These are phyloP conservation scores for Russula emetica DNA, from an alignment of 768 basidiomycete genomes.

Conservation along the genomic window DNA sequence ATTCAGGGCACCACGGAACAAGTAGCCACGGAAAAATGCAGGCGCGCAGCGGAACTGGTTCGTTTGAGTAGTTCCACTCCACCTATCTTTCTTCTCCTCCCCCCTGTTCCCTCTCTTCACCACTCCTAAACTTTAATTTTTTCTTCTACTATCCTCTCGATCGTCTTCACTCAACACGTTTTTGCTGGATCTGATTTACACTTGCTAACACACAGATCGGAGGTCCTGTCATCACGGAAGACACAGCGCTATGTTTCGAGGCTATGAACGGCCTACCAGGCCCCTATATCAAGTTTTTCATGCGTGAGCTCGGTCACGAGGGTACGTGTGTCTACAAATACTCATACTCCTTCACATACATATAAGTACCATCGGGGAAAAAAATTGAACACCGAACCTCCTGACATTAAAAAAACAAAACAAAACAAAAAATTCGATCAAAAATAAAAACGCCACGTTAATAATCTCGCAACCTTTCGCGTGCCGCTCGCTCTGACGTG, in stretches of 20 bases:
- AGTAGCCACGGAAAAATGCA: conserved; percentile 84
- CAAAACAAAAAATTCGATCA: not conserved
- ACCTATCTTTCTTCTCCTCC: no score
- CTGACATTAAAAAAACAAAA: not conserved
- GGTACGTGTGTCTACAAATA: conserved; percentile 43
- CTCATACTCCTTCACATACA: not conserved
- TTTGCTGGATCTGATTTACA: no score
- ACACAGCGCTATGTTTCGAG: conserved; percentile 89
- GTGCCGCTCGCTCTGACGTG: not conserved
- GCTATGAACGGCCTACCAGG: conserved; percentile 91
- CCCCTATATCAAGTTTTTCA: conserved; percentile 95
- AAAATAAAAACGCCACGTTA: not conserved
- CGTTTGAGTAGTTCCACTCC: no score
- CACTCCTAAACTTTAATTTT: not conserved
- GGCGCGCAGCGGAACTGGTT: conserved; percentile 77
- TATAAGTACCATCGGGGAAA: not conserved
- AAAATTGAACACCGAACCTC: no score
- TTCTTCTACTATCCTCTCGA: no score
- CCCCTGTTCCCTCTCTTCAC: not conserved
- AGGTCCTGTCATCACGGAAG: conserved; percentile 73
- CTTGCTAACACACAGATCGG: conserved; percentile 36
- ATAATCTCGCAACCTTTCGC: not conserved
- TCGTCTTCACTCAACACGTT: no score
- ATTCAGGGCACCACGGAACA: conserved; percentile 90
- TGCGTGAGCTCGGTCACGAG: conserved; percentile 77